Percentiles rank a stretch among this genome's conserved stretches.
Conservation (phyloP, 2,329 filamentous ascomycete genomes). For the Elsinoe batatas region DNA sequence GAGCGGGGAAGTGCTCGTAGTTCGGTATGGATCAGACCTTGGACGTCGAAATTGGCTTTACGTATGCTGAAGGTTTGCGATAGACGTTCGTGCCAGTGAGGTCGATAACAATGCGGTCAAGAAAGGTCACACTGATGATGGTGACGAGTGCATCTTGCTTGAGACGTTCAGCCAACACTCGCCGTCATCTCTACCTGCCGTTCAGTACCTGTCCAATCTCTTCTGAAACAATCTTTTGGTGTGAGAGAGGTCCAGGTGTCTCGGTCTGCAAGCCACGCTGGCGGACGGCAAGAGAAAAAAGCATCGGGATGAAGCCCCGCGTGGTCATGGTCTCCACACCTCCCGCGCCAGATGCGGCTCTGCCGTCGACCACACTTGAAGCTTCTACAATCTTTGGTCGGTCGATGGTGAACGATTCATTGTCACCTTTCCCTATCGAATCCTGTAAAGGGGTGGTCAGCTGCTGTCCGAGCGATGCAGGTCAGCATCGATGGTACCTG, state of each 20-base stretch:
- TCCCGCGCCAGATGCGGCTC: conserved; percentile 4
- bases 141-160: background rate
- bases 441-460: too few species aligned
- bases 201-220: background rate
- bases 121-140: background rate
- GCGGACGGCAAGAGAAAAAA: background rate
- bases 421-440: background rate
- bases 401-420: background rate
- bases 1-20: background rate
- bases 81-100: background rate
- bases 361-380: background rate
- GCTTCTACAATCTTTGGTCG: background rate
- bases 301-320: background rate
- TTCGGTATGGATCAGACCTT: background rate
- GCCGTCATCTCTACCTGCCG: background rate
- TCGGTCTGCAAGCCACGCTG: background rate
- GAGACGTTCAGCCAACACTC: background rate
- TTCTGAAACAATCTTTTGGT: background rate
- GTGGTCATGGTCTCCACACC: conserved; percentile 2
- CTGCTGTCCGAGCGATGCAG: background rate
- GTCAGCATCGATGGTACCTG: background rate
- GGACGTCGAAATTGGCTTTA: background rate
- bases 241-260: background rate
- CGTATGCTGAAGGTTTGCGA: background rate
- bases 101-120: background rate